Evolutionary conservation across 2,329 filamentous ascomycete species (phyloP), one percentile per base, ranked within the genome.

Genomic region (Scytalidium sp.): DNA sequence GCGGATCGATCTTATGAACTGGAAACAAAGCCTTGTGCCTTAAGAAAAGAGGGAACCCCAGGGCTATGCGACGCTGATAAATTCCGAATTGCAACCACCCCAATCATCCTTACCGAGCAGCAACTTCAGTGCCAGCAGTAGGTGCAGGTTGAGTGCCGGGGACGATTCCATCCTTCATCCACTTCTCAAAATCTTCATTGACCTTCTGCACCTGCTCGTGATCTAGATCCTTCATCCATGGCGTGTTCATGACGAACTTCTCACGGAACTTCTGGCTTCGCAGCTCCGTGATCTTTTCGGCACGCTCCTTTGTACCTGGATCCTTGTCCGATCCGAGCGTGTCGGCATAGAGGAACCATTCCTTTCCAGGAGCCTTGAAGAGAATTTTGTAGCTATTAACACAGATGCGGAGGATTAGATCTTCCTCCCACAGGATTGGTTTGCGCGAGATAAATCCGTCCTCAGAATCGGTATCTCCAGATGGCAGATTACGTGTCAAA

Each of bases 361-460:
- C 89, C 6, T 78, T 78, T 19, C 85, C 88, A 23, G 77, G 77
- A 1, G 85, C 80, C 49, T 84, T 83, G 73, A 87, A 92, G n/a
- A 88, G 75, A 62, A 93, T 86, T 69, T 89, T 88, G 64, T 87
- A 90, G 49, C 83, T 88, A 67, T 87, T 88, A 13, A 90, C 79
- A 60, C 85, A 90, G 63, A 93, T 87, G 53, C 85, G 83, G 40
- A 90, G 79, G 10, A 83, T 79, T 39, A 93, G 70, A 17, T 85
- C 81, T 60, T 92, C 88, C 51, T 82, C 73, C 58, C 81, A 85
- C 4, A 80, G 74, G 5, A 88, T 60, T 73, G 76, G 66, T 39
- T 72, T 71, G 36, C 70, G 70, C 62, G 84, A 83, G 44, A 81
- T 80, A 41, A 79, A 79, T 42, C 84, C 80, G 29, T 84, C 83